Evolutionary conservation across 2,329 filamentous ascomycete genomes (phyloP).

Genomic region (Botryotinia narcissicola): DNA sequence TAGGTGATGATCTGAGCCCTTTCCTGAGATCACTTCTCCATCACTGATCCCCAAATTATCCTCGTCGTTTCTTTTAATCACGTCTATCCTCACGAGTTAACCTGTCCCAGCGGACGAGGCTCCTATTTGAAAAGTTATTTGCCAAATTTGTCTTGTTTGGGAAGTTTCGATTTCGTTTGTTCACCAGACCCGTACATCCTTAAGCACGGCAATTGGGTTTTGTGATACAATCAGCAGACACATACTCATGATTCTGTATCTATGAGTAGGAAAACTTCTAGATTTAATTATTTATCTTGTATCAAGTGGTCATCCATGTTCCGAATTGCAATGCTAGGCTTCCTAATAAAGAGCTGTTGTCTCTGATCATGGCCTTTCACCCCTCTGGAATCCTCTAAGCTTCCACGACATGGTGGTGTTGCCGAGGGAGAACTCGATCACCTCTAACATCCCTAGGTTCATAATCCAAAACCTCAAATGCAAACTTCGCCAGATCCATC

Average conservation of each 20-base stretch:
- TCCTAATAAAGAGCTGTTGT: neutral
- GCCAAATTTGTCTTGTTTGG: neutral
- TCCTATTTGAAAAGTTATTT: neutral
- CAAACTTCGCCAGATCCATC: constrained; percentile 26
- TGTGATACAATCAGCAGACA: neutral
- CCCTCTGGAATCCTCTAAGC: neutral
- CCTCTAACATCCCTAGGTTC: constrained; percentile 39
- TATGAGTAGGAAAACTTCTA: neutral
- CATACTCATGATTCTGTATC: too few relatives aligned
- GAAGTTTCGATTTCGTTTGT: neutral
- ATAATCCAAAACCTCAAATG: constrained; percentile 28
- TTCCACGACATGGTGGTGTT: constrained; percentile 21
- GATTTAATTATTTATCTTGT: neutral
- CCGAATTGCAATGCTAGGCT: neutral
- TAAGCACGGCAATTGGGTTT: neutral
- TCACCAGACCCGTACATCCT: neutral
- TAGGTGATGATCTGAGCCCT: neutral
- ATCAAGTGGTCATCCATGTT: neutral
- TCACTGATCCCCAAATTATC: neutral
- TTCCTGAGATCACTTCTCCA: neutral
- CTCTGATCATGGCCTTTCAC: too few relatives aligned
- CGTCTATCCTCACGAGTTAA: neutral
- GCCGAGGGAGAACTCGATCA: constrained; percentile 28
- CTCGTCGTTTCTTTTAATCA: neutral
- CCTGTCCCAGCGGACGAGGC: neutral